Base-by-base conservation (phyloP, 1,284 basidiomycete genomes). In the Vanrija humicola region DNA sequence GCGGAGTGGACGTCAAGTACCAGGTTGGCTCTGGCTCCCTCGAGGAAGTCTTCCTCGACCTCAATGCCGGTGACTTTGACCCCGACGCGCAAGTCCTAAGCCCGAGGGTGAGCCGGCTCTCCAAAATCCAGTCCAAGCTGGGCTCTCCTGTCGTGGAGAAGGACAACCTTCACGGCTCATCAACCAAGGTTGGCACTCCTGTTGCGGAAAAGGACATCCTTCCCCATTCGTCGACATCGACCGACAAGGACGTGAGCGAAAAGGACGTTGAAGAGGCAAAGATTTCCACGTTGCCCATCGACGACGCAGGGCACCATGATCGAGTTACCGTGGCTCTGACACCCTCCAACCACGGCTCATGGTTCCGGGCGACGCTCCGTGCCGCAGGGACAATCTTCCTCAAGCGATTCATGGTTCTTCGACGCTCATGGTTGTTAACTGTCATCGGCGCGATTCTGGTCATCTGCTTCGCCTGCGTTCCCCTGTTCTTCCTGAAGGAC, bases 41-140 rank as follows among this genome's bases (percentile, higher is more conserved):
- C 48, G 88, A 90, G 66, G 86, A 88, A 54, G 86, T 90, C 42
- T 90, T 90, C 76, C 78, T 90, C 8, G 80, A 82, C 45, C 75
- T 90, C 28, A 88, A 79, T 50, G 75, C 79, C 29, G 77, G 83
- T 42, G 72, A 60, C 7, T 6, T 9, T 7, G n/a, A 28, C 15
- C 40, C 19, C 1, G 40, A n/a, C 7, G 40, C 34, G 2, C 34
- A 34, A 14, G 34, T 34, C 12, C 34, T 34, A 5, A 34, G 34
- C 12, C 34, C 34, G 2, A 34, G 14, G 12, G 14, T 15, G 14
- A 34, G 9, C 12, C 34, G 34, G 5, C 34, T 34, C 2, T 12
- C 34, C 6, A 34, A 34, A 34, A 34, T 15, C 34, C 34, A 34
- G 34, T 34, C 34, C 4, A 34, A 34, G 34, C 14, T 15, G 34